Conservation (phyloP, 164 flowering plant genomes). For the Chimonanthus salicifolius region DNA sequence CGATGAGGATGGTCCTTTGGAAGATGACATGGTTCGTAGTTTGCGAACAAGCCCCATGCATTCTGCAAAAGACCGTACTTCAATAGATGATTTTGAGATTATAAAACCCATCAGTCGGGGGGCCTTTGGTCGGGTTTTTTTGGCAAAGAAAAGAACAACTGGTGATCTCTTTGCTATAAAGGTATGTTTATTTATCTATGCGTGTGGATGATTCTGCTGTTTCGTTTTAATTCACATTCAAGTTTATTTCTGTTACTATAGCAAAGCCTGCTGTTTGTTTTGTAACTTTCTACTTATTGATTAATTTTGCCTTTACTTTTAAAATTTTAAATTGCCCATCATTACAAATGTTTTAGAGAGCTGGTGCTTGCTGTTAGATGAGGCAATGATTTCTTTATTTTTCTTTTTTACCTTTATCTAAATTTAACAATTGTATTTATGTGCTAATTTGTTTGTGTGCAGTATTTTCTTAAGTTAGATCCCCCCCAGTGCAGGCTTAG, state of each 20-base stretch:
- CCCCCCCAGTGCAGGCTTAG: no score
- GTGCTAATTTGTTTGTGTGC: no score
- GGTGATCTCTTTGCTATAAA: constrained; percentile 99
- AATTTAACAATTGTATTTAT: no score
- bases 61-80: constrained; percentile 81
- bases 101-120: constrained; percentile 99
- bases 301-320: no score
- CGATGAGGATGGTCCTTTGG: constrained; percentile 91
- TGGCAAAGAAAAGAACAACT: constrained; percentile 96
- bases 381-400: no score
- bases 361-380: no score
- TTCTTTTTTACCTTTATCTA: no score
- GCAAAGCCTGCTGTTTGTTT: not conserved
- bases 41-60: constrained; percentile 86
- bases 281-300: not conserved
- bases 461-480: no score
- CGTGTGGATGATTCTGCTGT: not conserved
- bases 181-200: constrained; percentile 36
- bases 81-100: constrained; percentile 98
- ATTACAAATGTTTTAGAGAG: no score
- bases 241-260: no score
- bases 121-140: constrained; percentile 95
- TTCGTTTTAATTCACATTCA: not conserved
- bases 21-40: constrained; percentile 94
- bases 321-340: no score